Evolutionary conservation across 208 protist genomes (phyloP), one percentile per base, ranked within the genome.

Genomic region (Wallacemonas sp.): DNA sequence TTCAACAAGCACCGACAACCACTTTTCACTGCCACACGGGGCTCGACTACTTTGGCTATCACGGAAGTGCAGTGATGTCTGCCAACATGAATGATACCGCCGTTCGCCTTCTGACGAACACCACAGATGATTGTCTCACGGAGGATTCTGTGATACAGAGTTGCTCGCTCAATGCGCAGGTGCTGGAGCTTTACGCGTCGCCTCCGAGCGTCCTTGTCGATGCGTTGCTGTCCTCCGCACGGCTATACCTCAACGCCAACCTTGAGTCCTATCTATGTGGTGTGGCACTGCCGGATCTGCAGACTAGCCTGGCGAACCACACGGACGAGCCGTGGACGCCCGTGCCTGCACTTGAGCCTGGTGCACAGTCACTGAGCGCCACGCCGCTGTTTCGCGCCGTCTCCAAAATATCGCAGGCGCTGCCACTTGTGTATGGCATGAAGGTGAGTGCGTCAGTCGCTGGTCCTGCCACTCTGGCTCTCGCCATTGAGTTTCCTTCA

Each of bases 201-300:
- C 73, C 78, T 21, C 71, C 68, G 8, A 66, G 61, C 45, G 1
- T 44, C 10, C 30, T 83, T n/a, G 22, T 83, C 1, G 50, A 74
- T 21, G 15, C 59, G 24, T 1, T 73, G 1, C 34, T 75, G 42
- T 9, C 15, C 1, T 32, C 61, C 2, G 30, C 48, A 0, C 52
- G 50, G 13, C 3, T 46, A 9, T 54, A 64, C 65, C 46, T 84
- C 21, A 44, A 72, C 24, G 21, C 15, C 1, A 21, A 68, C 4
- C 6, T 69, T 1, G 32, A 70, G n/a, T 34, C 26, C 0, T 54
- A 63, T 22, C 5, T 85, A 0, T 85, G 79, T 59, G 46, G 50
- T 15, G 53, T 57, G 15, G 62, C 39, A 2, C 45, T 78, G n/a
- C 59, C 73, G 1, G 30, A 3, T 1, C 42, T 83, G 36, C 39